phyloP scores from a whole-genome alignment of 2,329 filamentous ascomycete species.

The Neofusicoccum kwambonambiense region DNA sequence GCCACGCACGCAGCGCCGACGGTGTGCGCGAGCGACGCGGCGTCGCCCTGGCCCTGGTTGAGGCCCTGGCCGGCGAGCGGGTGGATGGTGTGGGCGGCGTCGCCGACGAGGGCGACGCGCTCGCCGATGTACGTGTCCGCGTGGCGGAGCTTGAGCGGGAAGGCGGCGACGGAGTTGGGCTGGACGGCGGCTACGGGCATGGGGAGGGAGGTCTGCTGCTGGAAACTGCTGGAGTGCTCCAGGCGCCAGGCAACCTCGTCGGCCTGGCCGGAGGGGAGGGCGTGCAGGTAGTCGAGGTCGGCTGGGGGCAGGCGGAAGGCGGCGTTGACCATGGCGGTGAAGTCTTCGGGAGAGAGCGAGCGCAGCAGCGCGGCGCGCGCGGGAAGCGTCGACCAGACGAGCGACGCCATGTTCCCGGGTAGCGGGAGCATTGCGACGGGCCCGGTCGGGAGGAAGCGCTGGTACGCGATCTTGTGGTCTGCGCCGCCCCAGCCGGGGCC shows the following conservation, averaged over 20 bases:
- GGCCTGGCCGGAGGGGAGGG: constrained; percentile 49
- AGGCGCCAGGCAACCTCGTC: constrained; percentile 63
- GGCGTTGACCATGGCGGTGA: constrained; percentile 86
- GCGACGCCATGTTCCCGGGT: constrained; percentile 75
- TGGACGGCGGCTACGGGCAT: constrained; percentile 70
- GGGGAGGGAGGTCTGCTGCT: constrained; percentile 49
- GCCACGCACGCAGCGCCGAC: constrained; percentile 76
- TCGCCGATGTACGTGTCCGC: constrained; percentile 91
- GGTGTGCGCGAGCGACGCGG: constrained; percentile 71
- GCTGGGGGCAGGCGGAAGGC: constrained; percentile 79
- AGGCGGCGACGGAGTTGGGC: constrained; percentile 77
- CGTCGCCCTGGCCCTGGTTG: constrained; percentile 89
- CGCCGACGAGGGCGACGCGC: constrained; percentile 86
- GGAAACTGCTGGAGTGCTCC: constrained; percentile 62
- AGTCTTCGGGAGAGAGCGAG: constrained; percentile 68
- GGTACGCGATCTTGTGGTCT: constrained; percentile 74
- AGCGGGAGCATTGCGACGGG: constrained; percentile 89
- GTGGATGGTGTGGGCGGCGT: constrained; percentile 93
- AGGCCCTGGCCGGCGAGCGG: constrained; percentile 92
- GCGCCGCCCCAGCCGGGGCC: constrained; percentile 41
- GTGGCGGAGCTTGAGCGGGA: constrained; percentile 87
- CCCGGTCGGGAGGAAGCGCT: constrained; percentile 89
- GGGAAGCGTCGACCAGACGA: constrained; percentile 94
- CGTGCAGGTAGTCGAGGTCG: constrained; percentile 82
- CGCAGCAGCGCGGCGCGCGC: constrained; percentile 77